These are phyloP conservation scores for Verticillium albo-atrum DNA, from an alignment of 2,329 filamentous ascomycete species.

Conservation along the genomic window DNA sequence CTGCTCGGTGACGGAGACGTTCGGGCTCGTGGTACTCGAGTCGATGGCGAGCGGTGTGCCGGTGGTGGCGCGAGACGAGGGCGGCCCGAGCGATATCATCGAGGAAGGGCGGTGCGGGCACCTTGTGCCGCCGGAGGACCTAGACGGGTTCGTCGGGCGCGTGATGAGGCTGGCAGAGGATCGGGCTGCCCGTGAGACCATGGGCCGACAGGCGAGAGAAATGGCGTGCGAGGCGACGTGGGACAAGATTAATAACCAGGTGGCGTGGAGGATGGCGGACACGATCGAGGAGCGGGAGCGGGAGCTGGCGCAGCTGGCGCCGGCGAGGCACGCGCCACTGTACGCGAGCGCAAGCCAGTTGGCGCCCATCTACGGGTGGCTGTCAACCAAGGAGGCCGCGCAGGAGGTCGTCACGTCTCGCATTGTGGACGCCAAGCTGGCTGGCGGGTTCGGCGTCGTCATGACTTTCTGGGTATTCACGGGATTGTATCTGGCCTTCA, in stretches of 20 bases:
- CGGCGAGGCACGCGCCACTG: slow-evolving; percentile 6
- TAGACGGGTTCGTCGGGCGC: slow-evolving; percentile 52
- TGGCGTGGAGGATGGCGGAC: slow-evolving; percentile 59
- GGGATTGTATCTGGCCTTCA: slow-evolving; percentile 44
- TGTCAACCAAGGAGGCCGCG: slow-evolving; percentile 34
- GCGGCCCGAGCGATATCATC: slow-evolving; percentile 65
- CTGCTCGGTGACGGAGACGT: slow-evolving; percentile 68
- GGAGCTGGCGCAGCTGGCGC: slow-evolving; percentile 17
- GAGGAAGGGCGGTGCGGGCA: slow-evolving; percentile 55
- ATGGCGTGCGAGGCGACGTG: slow-evolving; percentile 62
- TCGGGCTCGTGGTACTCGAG: slow-evolving; percentile 66
- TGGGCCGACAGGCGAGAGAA: slow-evolving; percentile 43
- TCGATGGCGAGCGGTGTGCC: slow-evolving; percentile 68
- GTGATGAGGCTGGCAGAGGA: slow-evolving; percentile 47
- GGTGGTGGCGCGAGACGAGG: slow-evolving; percentile 64
- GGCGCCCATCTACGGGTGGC: slow-evolving; percentile 38
- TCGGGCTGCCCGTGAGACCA: slow-evolving; percentile 31
- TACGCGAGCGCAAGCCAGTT: slow-evolving; percentile 20
- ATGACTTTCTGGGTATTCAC: slow-evolving; percentile 44
- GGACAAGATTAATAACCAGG: slow-evolving; percentile 68
- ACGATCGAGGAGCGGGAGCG: slow-evolving; percentile 41
- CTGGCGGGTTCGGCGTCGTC: slow-evolving; percentile 41
- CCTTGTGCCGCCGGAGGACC: slow-evolving; percentile 54
- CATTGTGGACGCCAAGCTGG: slow-evolving; percentile 38
- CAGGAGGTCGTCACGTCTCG: slow-evolving; percentile 27